Base-by-base conservation (phyloP, 1,284 basidiomycete genomes). In the Puccinia brachypodii region DNA sequence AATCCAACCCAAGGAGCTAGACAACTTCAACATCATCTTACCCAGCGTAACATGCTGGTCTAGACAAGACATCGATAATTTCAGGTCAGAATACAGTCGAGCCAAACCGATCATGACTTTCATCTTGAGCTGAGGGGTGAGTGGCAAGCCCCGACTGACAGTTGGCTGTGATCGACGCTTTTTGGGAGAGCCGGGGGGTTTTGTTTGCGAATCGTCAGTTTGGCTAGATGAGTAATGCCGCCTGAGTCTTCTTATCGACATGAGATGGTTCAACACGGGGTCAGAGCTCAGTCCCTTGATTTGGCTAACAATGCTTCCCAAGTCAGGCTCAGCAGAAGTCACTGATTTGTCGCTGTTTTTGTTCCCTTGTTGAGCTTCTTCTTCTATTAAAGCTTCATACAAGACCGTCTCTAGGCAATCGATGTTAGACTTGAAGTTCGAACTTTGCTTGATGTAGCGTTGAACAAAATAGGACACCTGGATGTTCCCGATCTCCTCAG, bases 101-200 rank as follows among this genome's bases (percentile, higher is more conserved):
- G 42, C 58, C 28, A 81, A 71, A 7, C 79, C 79, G 44, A 81
- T 28, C 79, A 81, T 81, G 25, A 50, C 72, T 68, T 74, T 56
- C 28, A 14, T 74, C 58, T 68, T 81, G 58, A 81, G 31, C 40
- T 56, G 36, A 36, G 69, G 19, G 31, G 53, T 53, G 28, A 73
- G 56, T 47, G 72, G 58, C 33, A 72, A 73, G 33, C 69, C 36
- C 11, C 60, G 79, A n/a, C 36, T 47, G n/a, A 33, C 13, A 44
- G n/a, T 25, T 62, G 56, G 40, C 40, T 33, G 42, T 11, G 44
- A 19, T 50, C 36, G 42, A 8, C 58, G 69, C 60, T 81, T 81
- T 56, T 36, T 62, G 44, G 79, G 79, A 28, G 79, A 81, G 33
- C 31, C 38, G 13, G 78, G 78, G 36, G 79, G 72, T 44, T 81